Base-by-base conservation (phyloP, 768 basidiomycete genomes). In the Suillus discolor region DNA sequence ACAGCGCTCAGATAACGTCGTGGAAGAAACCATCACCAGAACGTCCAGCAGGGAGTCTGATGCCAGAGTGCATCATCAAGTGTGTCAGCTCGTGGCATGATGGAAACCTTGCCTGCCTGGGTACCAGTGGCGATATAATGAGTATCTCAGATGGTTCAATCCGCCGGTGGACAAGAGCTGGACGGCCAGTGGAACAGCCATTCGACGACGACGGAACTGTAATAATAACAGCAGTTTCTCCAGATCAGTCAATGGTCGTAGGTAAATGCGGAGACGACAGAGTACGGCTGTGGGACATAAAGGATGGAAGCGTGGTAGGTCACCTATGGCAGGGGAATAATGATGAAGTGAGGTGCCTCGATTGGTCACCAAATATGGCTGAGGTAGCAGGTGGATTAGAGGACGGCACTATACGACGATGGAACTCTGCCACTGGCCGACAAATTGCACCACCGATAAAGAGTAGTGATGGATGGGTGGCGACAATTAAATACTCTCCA, bases 351-450 rank as follows among this genome's bases (percentile, higher is more conserved):
- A 1, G 4, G 18, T 41, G 57, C 31, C 39, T 70, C 12, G 68
- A 57, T 25, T 68, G 71, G 39, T 73, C 72, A 12, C 65, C 45
- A 1, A 59, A 69, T 47, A 62, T 68, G 7, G 51, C 31, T 16
- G 47, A 57, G n/a, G 51, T 72, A 1, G 72, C 62, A 9, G 62
- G 62, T 7, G 67, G 61, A 13, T 41, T 61, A 7, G 0, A 28
- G 3, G 62, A 72, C 44, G 67, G 47, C 5, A 64, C 62, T 4
- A 67, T 70, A 12, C 51, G 63, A 18, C 34, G 68, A 8, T 73
- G 71, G 65, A 65, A 71, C 41, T n/a, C 63, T 4, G 16, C 38
- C 11, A 59, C 65, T 25, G 57, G 38, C 13, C n/a, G 57, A 59
- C 57, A 39, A 25, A 39, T 39, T 9, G 23, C 2, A 59, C 38